Evolutionary conservation across 305 asterid species (phyloP).

Genomic region (Solanum hybrid): DNA sequence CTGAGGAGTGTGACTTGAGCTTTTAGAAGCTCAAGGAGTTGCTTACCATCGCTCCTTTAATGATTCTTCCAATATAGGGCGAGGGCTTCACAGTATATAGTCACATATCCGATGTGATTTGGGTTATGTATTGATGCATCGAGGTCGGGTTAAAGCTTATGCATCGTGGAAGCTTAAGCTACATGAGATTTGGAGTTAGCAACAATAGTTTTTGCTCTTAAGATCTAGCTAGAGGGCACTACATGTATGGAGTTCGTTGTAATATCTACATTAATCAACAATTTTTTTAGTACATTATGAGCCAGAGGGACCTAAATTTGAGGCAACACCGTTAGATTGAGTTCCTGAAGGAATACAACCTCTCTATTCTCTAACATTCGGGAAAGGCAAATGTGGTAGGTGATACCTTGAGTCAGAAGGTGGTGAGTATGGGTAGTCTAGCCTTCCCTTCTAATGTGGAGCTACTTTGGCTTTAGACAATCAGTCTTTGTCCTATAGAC

Average conservation of each 20-base stretch:
- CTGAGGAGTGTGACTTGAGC: not conserved
- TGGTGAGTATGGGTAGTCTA: not conserved
- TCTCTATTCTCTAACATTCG: not conserved
- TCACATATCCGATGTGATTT: not conserved
- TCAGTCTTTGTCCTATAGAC: not conserved
- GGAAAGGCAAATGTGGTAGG: not conserved
- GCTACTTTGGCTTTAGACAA: no score
- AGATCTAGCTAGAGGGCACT: not conserved
- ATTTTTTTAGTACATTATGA: not conserved
- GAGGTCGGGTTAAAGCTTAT: not conserved
- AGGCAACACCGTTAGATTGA: not conserved
- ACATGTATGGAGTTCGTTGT: not conserved
- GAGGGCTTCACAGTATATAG: not conserved
- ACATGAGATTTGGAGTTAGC: not conserved
- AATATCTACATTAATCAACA: not conserved
- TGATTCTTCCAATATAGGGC: not conserved
- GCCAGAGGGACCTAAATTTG: not conserved
- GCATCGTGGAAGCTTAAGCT: not conserved
- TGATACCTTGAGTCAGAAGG: not conserved
- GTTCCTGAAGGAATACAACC: not conserved
- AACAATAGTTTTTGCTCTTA: not conserved
- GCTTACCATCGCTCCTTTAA: not conserved
- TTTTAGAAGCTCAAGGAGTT: not conserved
- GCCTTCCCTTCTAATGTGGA: not conserved
- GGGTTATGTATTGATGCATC: not conserved